These are phyloP conservation scores for Aspergillus thermomutatus DNA, from an alignment of 2,329 filamentous ascomycete genomes.

Conservation along the genomic window DNA sequence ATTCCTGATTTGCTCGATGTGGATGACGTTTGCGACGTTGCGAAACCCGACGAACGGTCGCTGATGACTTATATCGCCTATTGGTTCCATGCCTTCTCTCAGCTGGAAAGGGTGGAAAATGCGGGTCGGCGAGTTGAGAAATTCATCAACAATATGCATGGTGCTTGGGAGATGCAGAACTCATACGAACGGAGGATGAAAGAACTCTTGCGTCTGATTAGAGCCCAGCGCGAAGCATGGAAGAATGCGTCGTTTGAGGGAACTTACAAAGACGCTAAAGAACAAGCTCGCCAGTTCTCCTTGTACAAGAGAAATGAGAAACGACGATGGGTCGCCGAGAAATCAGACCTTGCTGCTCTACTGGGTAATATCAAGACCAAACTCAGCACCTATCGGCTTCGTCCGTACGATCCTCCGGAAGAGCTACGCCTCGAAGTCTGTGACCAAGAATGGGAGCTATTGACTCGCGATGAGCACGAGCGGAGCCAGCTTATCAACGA, in stretches of 20 bases:
- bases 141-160: constrained; percentile 98
- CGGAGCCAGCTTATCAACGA: constrained; percentile 95
- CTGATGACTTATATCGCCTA: constrained; percentile 99
- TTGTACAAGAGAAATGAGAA: constrained; percentile 90
- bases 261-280: constrained; percentile 88
- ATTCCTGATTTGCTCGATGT: constrained; percentile 95
- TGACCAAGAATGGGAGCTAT: constrained; percentile 73
- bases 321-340: constrained; percentile 94
- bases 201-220: constrained; percentile 71
- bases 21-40: constrained; percentile 95
- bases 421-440: constrained; percentile 79
- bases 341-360: constrained; percentile 88
- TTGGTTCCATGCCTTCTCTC: constrained; percentile 99
- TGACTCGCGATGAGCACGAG: constrained; percentile 81
- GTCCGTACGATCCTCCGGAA: constrained; percentile 83
- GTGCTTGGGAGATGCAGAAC: constrained; percentile 99
- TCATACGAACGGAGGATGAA: constrained; percentile 90
- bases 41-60: constrained; percentile 91
- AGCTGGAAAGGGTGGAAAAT: constrained; percentile 98
- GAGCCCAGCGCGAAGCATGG: constrained; percentile 72
- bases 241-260: constrained; percentile 78
- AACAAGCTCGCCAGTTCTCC: constrained; percentile 75
- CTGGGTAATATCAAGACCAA: constrained; percentile 99
- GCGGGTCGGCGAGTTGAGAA: constrained; percentile 95
- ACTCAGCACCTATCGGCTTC: constrained; percentile 85